A percentile compares a stretch with the other conserved stretches of the same genome.
Evolutionary conservation across 1,284 basidiomycete genomes (phyloP).

Genomic region (Ganoderma leucocontextum): DNA sequence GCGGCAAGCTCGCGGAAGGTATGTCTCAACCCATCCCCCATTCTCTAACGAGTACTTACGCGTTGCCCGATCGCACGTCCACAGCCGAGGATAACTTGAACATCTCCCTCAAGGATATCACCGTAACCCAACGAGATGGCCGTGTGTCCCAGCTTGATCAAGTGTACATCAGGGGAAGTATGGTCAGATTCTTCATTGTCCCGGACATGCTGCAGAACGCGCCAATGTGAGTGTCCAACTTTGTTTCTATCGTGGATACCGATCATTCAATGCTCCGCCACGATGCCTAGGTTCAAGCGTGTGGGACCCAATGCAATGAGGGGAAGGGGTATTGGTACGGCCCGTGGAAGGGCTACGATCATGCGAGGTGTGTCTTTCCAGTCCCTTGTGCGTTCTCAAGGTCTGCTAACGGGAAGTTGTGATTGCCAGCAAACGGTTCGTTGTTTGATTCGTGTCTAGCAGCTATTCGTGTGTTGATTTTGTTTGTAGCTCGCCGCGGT

Average conservation of each 20-base stretch:
- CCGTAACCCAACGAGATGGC: constrained; percentile 97
- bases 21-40: constrained; percentile 27
- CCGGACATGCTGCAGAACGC: constrained; percentile 99
- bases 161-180: constrained; percentile 98
- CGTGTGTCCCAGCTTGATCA: constrained; percentile 99
- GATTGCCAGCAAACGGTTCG: constrained; percentile 67
- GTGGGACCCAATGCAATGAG: constrained; percentile 99
- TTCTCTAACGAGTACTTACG: constrained; percentile 8
- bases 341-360: constrained; percentile 95
- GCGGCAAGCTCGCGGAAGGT: constrained; percentile 98
- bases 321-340: constrained; percentile 98
- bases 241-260: neutral
- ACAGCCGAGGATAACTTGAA: constrained; percentile 98
- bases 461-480: constrained; percentile 21
- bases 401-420: constrained; percentile 28
- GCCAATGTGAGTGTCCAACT: constrained; percentile 81
- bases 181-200: constrained; percentile 98
- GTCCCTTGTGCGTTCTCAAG: constrained; percentile 26
- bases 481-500: constrained; percentile 76
- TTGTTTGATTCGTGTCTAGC: constrained; percentile 7
- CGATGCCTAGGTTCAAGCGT: constrained; percentile 88
- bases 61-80: constrained; percentile 26
- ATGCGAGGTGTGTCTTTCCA: constrained; percentile 76
- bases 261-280: neutral
- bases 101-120: constrained; percentile 96